Base-by-base conservation (phyloP, 768 basidiomycete genomes). In the Tephrocybe sp. region DNA sequence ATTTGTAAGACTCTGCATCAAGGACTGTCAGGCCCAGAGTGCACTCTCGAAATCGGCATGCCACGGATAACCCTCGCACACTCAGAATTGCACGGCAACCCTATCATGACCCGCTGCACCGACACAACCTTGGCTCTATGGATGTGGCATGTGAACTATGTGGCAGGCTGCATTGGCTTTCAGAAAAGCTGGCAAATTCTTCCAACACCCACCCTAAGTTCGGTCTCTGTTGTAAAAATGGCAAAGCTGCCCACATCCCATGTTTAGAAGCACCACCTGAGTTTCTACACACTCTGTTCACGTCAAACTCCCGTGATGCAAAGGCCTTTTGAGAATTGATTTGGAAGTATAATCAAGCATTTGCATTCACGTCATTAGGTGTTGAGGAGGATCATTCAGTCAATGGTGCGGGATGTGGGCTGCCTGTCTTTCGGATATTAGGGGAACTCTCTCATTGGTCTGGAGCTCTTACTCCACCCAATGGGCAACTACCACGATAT, bases 281-380 rank as follows among this genome's bases (percentile, higher is more conserved):
- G 13, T 41, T 44, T 0, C 56, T 75, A 2, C 50, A 34, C 0
- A 3, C 38, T 3, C 59, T 72, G 0, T 52, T 69, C 5, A 53
- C 24, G 12, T 44, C 44, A 12, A 16, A 54, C 8, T 44, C 51
- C 19, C 36, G 12, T 4, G 12, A 50, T 7, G 47, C 58, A 0
- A 49, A 44, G 2, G 47, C 56, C 1, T 72, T 70, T 45, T 64
- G 64, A 56, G 67, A 61, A 60, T 65, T 74, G 5, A 73, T 76
- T 9, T 55, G 66, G 9, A 66, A 70, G 24, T 77, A 77, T 34
- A 79, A 78, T 44, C 54, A 58, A 27, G 67, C 76, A 1, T 58
- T 77, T 38, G 60, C 74, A 0, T 74, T 76, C 46, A 72, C 68
- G 0, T 75, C 72, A 0, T 27, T 76, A 0, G 65, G 65, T 9